Percentiles rank a stretch among this genome's conserved stretches.
phyloP scores from a whole-genome alignment of 2,329 filamentous ascomycete species.

The Helicocarpus griseus region DNA sequence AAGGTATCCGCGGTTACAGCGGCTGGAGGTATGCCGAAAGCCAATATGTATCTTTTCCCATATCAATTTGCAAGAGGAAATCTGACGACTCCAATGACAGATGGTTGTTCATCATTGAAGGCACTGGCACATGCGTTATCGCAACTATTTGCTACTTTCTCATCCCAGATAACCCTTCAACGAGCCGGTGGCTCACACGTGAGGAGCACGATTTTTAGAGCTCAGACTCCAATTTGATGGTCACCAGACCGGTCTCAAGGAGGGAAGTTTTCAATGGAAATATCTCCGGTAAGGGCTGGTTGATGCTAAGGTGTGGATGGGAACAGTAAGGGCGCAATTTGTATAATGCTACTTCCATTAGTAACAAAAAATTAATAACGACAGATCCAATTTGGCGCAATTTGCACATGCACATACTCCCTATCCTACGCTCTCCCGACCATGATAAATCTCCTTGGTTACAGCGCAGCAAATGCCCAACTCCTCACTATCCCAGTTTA shows the following conservation, averaged over 20 bases:
- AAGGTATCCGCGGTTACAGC: background rate
- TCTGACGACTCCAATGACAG: too few relatives aligned
- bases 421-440: conserved; percentile 15
- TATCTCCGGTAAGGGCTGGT: background rate
- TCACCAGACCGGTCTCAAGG: background rate
- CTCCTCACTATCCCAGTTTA: conserved; percentile 19
- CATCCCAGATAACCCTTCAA: background rate
- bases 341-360: too few relatives aligned
- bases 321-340: background rate
- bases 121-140: background rate
- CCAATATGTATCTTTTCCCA: background rate
- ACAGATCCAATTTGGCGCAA: conserved; percentile 4
- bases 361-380: background rate
- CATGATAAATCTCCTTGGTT: conserved; percentile 14
- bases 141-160: background rate
- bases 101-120: conserved; percentile 5
- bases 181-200: background rate
- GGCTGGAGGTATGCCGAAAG: background rate
- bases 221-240: conserved; percentile 1
- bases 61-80: too few relatives aligned
- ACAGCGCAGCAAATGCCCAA: conserved; percentile 16
- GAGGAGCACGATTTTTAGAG: background rate
- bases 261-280: background rate
- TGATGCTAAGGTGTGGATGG: conserved; percentile 1
- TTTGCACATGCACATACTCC: conserved; percentile 4